Evolutionary conservation across 345 rosid species (phyloP).

Genomic region (Arabidopsis arenosa): DNA sequence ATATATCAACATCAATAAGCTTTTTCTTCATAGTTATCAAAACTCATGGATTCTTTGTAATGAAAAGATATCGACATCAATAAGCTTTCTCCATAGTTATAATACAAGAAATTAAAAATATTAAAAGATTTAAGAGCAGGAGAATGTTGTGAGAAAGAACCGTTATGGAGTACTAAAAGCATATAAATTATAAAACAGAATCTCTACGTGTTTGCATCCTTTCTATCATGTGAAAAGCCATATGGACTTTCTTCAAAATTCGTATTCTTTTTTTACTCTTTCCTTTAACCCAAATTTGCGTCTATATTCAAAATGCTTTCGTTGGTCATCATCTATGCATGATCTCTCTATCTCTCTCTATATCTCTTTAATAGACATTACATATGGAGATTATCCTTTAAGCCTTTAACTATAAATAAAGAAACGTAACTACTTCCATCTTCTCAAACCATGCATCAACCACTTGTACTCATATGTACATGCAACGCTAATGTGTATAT

Average conservation of each 20-base stretch:
- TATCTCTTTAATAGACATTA: not conserved
- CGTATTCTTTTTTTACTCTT: conserved; percentile 32
- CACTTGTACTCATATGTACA: conserved; percentile 13
- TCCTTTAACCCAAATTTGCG: conserved; percentile 36
- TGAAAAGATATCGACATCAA: not conserved
- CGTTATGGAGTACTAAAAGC: conserved; percentile 1
- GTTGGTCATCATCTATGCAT: conserved; percentile 5
- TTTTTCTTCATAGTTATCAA: not conserved
- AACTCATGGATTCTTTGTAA: not conserved
- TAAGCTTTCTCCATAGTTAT: not conserved
- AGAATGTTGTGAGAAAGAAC: conserved; percentile 8
- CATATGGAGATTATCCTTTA: not conserved
- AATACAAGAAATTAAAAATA: not conserved
- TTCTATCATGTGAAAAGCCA: conserved; percentile 39
- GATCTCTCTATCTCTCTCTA: not conserved
- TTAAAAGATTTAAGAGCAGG: not conserved
- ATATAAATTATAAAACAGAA: conserved; percentile 17
- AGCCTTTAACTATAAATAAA: conserved; percentile 9
- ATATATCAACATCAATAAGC: too few relatives aligned
- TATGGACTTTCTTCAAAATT: conserved; percentile 18
- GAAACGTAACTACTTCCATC: not conserved
- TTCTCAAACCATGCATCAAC: conserved; percentile 12
- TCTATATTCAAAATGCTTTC: conserved; percentile 36
- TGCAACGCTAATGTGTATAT: conserved; percentile 3
- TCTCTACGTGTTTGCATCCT: conserved; percentile 24